Evolutionary conservation across 148 eudicot species (phyloP).

Genomic region (Simmondsia chinensis): DNA sequence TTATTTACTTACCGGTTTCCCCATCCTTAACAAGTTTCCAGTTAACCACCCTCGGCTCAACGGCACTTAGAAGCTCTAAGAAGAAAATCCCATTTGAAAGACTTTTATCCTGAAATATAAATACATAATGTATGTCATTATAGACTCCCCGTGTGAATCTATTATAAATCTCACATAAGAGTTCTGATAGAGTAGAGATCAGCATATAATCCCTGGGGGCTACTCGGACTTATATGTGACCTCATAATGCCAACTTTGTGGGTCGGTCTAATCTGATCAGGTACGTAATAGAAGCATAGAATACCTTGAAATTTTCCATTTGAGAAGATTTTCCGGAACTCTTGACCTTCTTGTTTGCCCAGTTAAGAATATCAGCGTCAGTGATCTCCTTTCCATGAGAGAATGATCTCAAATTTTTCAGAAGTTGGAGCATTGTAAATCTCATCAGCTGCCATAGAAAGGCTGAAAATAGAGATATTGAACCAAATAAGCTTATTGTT

Average conservation of each 20-base stretch:
- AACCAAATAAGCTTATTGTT: neutral
- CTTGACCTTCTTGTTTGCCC: slow-evolving; percentile 85
- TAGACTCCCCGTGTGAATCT: no score
- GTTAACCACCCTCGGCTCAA: slow-evolving; percentile 84
- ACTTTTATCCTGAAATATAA: slow-evolving; percentile 52
- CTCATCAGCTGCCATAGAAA: slow-evolving; percentile 95
- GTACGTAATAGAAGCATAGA: neutral
- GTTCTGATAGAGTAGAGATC: no score
- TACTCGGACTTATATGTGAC: neutral
- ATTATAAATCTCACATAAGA: no score
- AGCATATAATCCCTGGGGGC: no score
- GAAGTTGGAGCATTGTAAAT: slow-evolving; percentile 79
- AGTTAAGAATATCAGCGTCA: slow-evolving; percentile 66
- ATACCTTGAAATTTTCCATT: slow-evolving; percentile 81
- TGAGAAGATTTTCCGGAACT: slow-evolving; percentile 48
- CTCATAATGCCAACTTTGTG: no score
- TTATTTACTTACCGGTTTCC: slow-evolving; percentile 49
- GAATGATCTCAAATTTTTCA: slow-evolving; percentile 67
- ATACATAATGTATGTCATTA: no score
- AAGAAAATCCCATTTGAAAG: slow-evolving; percentile 78
- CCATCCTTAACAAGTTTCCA: slow-evolving; percentile 86
- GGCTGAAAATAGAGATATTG: slow-evolving; percentile 35
- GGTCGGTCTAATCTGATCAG: no score
- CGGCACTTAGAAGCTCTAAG: slow-evolving; percentile 82
- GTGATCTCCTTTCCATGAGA: slow-evolving; percentile 81